Base-by-base conservation (phyloP, 345 rosid genomes). In the Theobroma cacao region DNA sequence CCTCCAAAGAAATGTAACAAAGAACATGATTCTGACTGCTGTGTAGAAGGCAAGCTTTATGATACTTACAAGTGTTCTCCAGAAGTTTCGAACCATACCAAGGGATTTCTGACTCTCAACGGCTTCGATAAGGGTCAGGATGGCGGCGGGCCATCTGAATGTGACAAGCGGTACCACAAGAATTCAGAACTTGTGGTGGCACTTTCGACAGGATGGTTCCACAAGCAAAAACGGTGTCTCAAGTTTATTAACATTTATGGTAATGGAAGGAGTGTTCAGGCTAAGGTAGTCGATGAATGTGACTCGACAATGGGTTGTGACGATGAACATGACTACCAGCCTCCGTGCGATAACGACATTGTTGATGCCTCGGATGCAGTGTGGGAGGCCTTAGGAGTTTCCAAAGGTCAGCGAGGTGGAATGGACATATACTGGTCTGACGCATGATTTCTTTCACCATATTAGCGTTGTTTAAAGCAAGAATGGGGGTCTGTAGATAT, bases 351-450 rank as follows among this genome's bases (percentile, higher is more conserved):
- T 12, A 41, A 67, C 53, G 1, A 67, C 13, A 67, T 67, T 8
- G 34, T 67, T 8, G 22, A 67, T 43, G 72, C 72, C 53, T 67
- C 72, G 4, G 72, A 43, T 67, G 72, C 53, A 14, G 72, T 67
- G 26, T 67, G 72, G 72, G 72, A 22, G 7, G 72, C 55, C 72
- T 41, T 67, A 7, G 55, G 34, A 14, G 55, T 67, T 12, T 6
- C 2, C 26, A 26, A 8, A 24, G 12, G 43, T 2, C 2, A 70
- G 1, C 26, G 28, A 9, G 63, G 76, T 12, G 48, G 13, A 20
- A 72, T 72, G 63, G 63, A 72, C 11, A 72, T 72, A n/a, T 53
- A 72, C 48, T 72, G 63, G 76, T 53, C 63, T 72, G 76, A 72
- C n/a, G 45, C 76, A 0, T 70, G 74, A 70, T 30, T 28, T 1